Conservation (phyloP, 768 basidiomycete species). For the Mycena filopes region DNA sequence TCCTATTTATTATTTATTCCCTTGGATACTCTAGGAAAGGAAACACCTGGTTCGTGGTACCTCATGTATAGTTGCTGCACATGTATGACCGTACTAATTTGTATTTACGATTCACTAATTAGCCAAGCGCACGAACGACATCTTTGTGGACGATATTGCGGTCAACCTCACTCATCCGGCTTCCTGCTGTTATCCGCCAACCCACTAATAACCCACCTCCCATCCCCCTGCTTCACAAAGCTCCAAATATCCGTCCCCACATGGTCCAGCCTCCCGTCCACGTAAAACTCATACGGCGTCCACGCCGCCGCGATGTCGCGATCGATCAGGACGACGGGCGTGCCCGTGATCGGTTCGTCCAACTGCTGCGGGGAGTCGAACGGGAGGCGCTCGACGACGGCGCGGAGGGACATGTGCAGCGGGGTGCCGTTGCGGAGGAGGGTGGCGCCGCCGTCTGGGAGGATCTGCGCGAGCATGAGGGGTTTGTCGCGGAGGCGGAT, state of each 20-base stretch:
- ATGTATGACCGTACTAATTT: too few relatives aligned
- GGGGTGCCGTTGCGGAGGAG: constrained; percentile 31
- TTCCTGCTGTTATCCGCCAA: constrained; percentile 26
- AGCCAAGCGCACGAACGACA: too few relatives aligned
- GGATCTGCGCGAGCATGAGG: constrained; percentile 25
- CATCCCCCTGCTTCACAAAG: constrained; percentile 29
- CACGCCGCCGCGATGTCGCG: constrained; percentile 33
- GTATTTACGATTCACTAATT: too few relatives aligned
- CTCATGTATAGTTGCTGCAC: too few relatives aligned
- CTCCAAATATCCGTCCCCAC: constrained; percentile 33
- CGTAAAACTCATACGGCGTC: constrained; percentile 34
- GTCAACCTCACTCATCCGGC: background rate
- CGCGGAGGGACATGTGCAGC: constrained; percentile 19
- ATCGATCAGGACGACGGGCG: constrained; percentile 22
- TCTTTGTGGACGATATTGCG: too few relatives aligned
- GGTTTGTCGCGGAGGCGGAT: constrained; percentile 26
- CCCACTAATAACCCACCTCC: constrained; percentile 28
- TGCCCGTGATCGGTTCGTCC: constrained; percentile 20
- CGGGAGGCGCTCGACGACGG: constrained; percentile 31
- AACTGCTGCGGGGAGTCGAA: constrained; percentile 28
- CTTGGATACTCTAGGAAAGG: too few relatives aligned
- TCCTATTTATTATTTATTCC: too few relatives aligned
- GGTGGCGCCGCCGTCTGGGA: constrained; percentile 27
- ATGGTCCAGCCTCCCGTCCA: constrained; percentile 27
- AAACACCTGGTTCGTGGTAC: too few relatives aligned